Evolutionary conservation across 495 filamentous ascomycete species (phyloP), one percentile per base, ranked within the genome.

Genomic region (Talaromyces nanjingensis): DNA sequence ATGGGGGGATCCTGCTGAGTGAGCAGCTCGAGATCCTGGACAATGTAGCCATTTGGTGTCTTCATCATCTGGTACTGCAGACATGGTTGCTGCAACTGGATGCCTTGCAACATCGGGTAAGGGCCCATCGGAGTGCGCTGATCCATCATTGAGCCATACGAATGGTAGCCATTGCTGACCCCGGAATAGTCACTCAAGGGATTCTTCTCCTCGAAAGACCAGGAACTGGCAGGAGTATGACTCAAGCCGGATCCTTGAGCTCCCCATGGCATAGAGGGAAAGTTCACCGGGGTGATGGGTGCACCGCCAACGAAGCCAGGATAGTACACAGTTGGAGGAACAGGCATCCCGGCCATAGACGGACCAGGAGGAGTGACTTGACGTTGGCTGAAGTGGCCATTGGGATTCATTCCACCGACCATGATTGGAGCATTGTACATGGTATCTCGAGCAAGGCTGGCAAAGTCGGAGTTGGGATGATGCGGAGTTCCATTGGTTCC

Each of bases 1-100:
- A 98, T 96, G 2, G 85, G 73, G 22, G 96, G 93, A 7, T 90
- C 85, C 67, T 88, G 83, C 64, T 87, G 79, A 7, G 93, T 83
- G 61, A 96, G 77, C 22, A 81, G 80, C 65, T 93, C 83, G 31
- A 96, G 79, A 31, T 90, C 84, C 63, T 86, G 80, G 31, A 89
- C 77, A 58, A 88, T 76, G 55, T 84, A 80, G 61, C 83, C 84
- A 63, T 80, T 80, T 24, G 72, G 63, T 2, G 75, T 75, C 60
- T 75, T 78, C 77, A 78, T 79, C 72, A 79, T 75, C 62, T 79
- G 76, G 11, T 72, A 68, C 0, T 72, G 74, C 16, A 77, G 65
- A 20, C 65, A 70, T 7, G 71, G 60, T 0, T 71, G 66, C 20
- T 66, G 68, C 11, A 71, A n/a, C 18, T 70, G 71, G 0, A 62